phyloP scores from a whole-genome alignment of 2,329 filamentous ascomycete species.

The Aspergillus terreus region DNA sequence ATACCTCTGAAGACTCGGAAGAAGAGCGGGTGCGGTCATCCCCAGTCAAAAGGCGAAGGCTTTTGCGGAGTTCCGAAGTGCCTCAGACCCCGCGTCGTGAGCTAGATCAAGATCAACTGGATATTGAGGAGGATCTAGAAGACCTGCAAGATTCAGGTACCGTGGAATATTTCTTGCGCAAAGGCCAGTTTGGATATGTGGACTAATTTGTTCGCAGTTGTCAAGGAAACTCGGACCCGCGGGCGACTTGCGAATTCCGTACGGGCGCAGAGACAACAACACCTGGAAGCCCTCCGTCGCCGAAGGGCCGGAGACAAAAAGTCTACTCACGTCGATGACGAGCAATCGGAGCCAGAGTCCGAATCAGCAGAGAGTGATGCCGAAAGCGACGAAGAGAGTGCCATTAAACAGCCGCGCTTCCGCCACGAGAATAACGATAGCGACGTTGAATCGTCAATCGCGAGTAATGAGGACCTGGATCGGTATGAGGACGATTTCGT shows the following conservation, averaged over 20 bases:
- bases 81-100: constrained; percentile 22
- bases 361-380: constrained; percentile 13
- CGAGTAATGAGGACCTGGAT: constrained; percentile 46
- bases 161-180: background rate
- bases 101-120: constrained; percentile 33
- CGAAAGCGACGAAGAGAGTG: constrained; percentile 20
- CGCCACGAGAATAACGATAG: constrained; percentile 22
- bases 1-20: constrained; percentile 20
- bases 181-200: background rate
- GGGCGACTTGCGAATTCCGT: constrained; percentile 37
- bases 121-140: constrained; percentile 44
- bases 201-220: constrained; percentile 20
- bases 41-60: constrained; percentile 24
- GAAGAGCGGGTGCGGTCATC: constrained; percentile 25
- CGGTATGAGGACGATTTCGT: constrained; percentile 64
- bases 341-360: constrained; percentile 16
- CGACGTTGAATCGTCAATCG: constrained; percentile 26
- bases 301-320: constrained; percentile 40
- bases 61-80: constrained; percentile 8
- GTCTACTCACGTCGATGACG: constrained; percentile 24
- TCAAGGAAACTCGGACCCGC: constrained; percentile 39
- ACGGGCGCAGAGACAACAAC: constrained; percentile 35
- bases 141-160: constrained; percentile 44
- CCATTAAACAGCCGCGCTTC: constrained; percentile 16
- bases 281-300: constrained; percentile 42